These are phyloP conservation scores for Trichodelitschia bisporula DNA, from an alignment of 495 filamentous ascomycete genomes.

Conservation along the genomic window DNA sequence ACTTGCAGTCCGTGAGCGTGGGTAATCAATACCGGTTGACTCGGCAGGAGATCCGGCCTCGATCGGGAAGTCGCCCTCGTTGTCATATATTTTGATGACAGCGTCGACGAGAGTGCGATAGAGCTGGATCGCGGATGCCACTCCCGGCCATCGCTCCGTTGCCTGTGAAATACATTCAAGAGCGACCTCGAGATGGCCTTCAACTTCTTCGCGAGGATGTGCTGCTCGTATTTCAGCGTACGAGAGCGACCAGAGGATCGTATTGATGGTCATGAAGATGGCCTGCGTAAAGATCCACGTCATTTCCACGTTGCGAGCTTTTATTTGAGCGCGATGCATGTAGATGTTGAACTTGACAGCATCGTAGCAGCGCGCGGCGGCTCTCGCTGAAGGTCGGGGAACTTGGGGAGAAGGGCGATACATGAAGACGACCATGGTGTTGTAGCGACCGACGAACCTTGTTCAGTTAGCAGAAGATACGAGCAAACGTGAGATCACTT, in stretches of 20 bases:
- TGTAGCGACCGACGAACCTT: constrained; percentile 54
- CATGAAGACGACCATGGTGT: constrained; percentile 66
- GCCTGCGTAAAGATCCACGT: constrained; percentile 80
- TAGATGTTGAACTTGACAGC: constrained; percentile 54
- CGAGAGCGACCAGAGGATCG: constrained; percentile 67
- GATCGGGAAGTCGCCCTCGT: constrained; percentile 34
- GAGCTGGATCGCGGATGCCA: constrained; percentile 53
- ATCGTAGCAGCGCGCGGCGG: constrained; percentile 61
- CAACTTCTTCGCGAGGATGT: constrained; percentile 44
- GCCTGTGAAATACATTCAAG: constrained; percentile 50
- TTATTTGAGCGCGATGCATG: constrained; percentile 52
- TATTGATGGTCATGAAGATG: constrained; percentile 70
- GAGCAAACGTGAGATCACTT: constrained; percentile 4
- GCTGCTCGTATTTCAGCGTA: constrained; percentile 54
- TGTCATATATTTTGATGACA: constrained; percentile 57
- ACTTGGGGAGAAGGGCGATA: constrained; percentile 78
- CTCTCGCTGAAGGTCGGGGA: constrained; percentile 48
- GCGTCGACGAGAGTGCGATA: constrained; percentile 60
- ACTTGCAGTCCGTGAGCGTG: constrained; percentile 11
- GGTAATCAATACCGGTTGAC: constrained; percentile 6
- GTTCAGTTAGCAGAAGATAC: background rate
- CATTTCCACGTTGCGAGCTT: constrained; percentile 47
- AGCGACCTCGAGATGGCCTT: constrained; percentile 40
- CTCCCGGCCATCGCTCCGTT: constrained; percentile 71
- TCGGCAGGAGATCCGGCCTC: constrained; percentile 30